Conservation (phyloP, 2,329 filamentous ascomycete species). For the Aquanectria penicillioides region DNA sequence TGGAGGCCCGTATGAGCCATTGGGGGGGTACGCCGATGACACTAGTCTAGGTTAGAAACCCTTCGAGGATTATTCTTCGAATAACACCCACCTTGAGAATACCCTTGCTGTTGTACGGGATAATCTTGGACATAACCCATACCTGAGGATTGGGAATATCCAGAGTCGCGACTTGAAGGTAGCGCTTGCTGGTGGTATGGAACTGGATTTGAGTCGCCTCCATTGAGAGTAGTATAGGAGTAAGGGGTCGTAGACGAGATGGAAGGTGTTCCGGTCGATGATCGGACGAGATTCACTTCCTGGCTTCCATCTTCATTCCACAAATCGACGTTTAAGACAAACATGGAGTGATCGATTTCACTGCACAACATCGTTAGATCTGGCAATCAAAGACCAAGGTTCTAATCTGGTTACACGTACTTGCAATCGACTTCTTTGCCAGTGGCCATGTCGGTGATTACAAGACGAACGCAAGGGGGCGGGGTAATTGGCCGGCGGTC, state of each 20-base stretch:
- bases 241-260: constrained; percentile 84
- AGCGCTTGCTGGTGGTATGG: constrained; percentile 49
- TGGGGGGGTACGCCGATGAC: constrained; percentile 43
- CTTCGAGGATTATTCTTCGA: not conserved
- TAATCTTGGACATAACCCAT: constrained; percentile 49
- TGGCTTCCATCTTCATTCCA: constrained; percentile 73
- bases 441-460: constrained; percentile 78
- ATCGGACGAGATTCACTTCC: constrained; percentile 74
- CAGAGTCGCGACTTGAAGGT: constrained; percentile 50
- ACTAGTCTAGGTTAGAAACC: constrained; percentile 24
- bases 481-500: constrained; percentile 96
- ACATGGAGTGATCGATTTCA: constrained; percentile 52
- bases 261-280: constrained; percentile 73
- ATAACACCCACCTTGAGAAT: constrained; percentile 45
- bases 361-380: constrained; percentile 35
- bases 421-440: constrained; percentile 86
- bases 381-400: not conserved
- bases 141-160: constrained; percentile 42
- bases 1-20: constrained; percentile 48
- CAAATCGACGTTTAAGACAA: constrained; percentile 73
- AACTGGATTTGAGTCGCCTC: constrained; percentile 42
- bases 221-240: constrained; percentile 69
- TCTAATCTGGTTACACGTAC: constrained; percentile 60
- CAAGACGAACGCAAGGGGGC: constrained; percentile 87
- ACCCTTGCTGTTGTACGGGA: constrained; percentile 40